Conservation (phyloP, 2,329 filamentous ascomycete species). For the Cordyceps pruinosa region DNA sequence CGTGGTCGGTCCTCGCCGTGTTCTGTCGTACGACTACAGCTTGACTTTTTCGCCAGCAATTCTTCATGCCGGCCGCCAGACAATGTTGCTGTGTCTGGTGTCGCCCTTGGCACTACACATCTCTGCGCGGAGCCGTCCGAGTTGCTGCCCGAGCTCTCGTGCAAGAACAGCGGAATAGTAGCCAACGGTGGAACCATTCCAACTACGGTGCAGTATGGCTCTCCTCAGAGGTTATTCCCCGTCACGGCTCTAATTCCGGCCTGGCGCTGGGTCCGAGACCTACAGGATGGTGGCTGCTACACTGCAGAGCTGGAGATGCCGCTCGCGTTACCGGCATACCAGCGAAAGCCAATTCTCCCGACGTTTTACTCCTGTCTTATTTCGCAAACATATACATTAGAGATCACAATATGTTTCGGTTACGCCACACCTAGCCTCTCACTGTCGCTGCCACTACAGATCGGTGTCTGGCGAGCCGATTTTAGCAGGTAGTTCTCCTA, state of each 20-base stretch:
- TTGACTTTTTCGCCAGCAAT: background rate
- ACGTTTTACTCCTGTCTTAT: conserved; percentile 6
- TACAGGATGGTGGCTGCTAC: background rate
- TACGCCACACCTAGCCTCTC: background rate
- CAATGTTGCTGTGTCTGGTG: background rate
- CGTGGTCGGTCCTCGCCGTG: background rate
- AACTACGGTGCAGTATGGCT: conserved; percentile 3
- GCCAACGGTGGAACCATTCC: background rate
- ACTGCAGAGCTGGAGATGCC: background rate
- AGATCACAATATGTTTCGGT: background rate
- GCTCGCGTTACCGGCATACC: background rate
- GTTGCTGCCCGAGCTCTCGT: background rate
- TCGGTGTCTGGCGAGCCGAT: background rate
- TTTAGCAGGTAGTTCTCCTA: background rate
- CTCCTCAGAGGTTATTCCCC: background rate
- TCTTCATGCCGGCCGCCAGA: background rate
- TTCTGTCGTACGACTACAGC: background rate
- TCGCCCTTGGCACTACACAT: background rate
- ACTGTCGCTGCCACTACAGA: conserved; percentile 1
- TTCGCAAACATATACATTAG: background rate
- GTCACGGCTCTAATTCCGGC: background rate
- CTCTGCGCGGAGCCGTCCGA: conserved; percentile 4
- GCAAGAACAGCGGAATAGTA: background rate
- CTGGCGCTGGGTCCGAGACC: background rate
- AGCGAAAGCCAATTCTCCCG: background rate